Evolutionary conservation across 805 yeast species (phyloP).

Genomic region (Yarrowia sp.): DNA sequence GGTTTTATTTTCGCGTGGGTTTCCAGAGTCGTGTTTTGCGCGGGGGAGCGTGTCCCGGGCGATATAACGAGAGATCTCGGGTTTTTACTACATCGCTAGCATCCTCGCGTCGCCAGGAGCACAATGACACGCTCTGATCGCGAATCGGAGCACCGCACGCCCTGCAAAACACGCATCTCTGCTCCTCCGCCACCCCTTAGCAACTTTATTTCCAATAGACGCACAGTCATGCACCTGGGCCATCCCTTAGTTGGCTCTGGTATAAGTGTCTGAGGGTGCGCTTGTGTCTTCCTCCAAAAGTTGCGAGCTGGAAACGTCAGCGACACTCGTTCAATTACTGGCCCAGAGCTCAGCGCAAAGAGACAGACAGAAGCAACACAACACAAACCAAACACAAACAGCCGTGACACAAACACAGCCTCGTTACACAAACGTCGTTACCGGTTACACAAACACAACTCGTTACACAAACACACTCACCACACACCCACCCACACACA

Average conservation of each 20-base stretch:
- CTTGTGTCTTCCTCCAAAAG: constrained; percentile 4
- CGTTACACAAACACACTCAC: background rate
- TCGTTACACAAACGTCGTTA: background rate
- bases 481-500: no score
- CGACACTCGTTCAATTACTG: background rate
- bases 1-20: constrained; percentile 14
- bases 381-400: background rate
- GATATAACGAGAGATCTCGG: background rate
- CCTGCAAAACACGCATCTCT: background rate
- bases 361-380: background rate
- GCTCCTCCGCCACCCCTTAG: background rate
- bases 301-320: background rate
- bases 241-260: constrained; percentile 23
- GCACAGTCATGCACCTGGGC: constrained; percentile 12
- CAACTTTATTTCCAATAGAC: constrained; percentile 13
- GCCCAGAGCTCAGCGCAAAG: background rate
- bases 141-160: background rate
- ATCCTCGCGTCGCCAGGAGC: background rate
- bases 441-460: background rate
- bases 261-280: constrained; percentile 22
- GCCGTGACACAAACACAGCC: background rate
- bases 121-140: background rate
- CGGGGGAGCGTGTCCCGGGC: background rate
- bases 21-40: constrained; percentile 9
- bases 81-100: background rate